Evolutionary conservation across 2,329 filamentous ascomycete genomes (phyloP).

Genomic region (Thyridium curvatum): DNA sequence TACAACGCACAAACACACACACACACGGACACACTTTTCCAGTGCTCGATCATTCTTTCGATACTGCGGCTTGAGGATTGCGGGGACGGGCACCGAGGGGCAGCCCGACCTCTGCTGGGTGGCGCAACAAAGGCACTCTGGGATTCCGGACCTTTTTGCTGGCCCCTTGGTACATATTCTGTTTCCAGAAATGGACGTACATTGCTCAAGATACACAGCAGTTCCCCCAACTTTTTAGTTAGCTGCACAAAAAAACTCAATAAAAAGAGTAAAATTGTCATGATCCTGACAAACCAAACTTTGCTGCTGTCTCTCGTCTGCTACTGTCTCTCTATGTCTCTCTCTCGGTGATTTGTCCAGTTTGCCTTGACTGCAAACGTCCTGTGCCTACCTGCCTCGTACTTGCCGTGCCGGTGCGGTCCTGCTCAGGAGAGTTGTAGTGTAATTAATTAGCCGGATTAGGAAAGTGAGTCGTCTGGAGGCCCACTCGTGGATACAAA

Average conservation of each 20-base stretch:
- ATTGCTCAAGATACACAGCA: background rate
- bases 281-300: background rate
- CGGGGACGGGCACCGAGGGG: background rate
- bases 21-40: background rate
- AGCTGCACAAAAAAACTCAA: conserved; percentile 1
- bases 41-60: background rate
- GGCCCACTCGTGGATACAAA: too few relatives aligned
- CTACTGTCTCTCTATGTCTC: too few relatives aligned
- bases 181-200: background rate
- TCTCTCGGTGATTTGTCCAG: too few relatives aligned
- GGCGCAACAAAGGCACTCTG: background rate
- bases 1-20: background rate
- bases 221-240: background rate
- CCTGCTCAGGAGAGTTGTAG: too few relatives aligned
- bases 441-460: too few relatives aligned
- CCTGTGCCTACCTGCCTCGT: too few relatives aligned
- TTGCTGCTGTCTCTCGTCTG: too few relatives aligned
- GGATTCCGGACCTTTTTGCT: background rate
- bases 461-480: too few relatives aligned
- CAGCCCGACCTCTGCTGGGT: background rate
- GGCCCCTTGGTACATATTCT: background rate
- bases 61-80: background rate
- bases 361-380: too few relatives aligned
- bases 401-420: too few relatives aligned
- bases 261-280: conserved; percentile 1